phyloP scores from a whole-genome alignment of 768 basidiomycete genomes.

The Macrolepiota albuminosa region DNA sequence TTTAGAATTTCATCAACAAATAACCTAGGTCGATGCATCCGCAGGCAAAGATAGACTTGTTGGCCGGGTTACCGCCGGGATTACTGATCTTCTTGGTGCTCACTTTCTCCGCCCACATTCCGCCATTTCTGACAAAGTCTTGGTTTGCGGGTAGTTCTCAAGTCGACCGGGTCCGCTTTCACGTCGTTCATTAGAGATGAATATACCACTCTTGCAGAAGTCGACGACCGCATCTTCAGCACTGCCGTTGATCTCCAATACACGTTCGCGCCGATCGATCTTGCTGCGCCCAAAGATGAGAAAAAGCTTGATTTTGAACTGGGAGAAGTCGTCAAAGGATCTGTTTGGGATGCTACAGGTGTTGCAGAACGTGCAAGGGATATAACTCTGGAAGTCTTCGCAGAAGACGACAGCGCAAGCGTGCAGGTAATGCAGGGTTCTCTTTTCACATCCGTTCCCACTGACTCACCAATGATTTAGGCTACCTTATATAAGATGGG shows the following conservation, averaged over 20 bases:
- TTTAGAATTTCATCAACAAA: neutral
- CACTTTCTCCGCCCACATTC: neutral
- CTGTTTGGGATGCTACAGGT: slow-evolving; percentile 53
- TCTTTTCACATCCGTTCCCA: neutral
- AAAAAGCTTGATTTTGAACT: slow-evolving; percentile 48
- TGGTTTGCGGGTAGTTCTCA: slow-evolving; percentile 58
- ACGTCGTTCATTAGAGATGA: slow-evolving; percentile 78
- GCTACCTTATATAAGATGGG: slow-evolving; percentile 93
- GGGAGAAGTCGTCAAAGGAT: slow-evolving; percentile 34
- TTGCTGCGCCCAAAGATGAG: slow-evolving; percentile 46
- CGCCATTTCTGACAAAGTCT: neutral
- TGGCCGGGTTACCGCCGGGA: slow-evolving; percentile 62
- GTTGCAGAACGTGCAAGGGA: slow-evolving; percentile 51
- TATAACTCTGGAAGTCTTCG: slow-evolving; percentile 77
- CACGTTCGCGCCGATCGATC: slow-evolving; percentile 45
- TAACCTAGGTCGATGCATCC: slow-evolving; percentile 57
- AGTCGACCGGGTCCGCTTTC: slow-evolving; percentile 86
- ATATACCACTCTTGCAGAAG: slow-evolving; percentile 81
- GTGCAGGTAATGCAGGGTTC: slow-evolving; percentile 60
- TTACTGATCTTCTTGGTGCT: slow-evolving; percentile 79
- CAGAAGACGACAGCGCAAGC: slow-evolving; percentile 83
- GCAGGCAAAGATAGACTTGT: slow-evolving; percentile 56
- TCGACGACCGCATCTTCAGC: slow-evolving; percentile 86
- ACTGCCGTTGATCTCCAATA: slow-evolving; percentile 81
- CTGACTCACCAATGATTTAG: slow-evolving; percentile 29